Evolutionary conservation across 139 green algal species (phyloP).

Genomic region (Yamagishiella unicocca): DNA sequence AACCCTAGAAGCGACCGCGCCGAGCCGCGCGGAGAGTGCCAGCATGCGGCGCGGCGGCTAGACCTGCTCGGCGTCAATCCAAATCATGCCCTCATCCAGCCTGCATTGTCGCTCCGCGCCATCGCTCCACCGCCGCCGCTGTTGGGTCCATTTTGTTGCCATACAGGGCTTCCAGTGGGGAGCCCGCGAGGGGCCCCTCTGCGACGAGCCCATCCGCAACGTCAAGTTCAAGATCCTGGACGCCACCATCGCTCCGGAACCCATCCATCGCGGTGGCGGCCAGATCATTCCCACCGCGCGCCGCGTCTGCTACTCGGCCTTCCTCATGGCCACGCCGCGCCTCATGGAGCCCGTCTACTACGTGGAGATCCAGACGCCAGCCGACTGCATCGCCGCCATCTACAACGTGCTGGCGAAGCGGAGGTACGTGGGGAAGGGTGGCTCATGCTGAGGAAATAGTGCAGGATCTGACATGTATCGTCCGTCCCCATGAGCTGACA

Average conservation of each 20-base stretch:
- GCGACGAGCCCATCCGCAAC: slow-evolving; percentile 98
- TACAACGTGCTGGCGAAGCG: slow-evolving; percentile 97
- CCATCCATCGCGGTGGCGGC: slow-evolving; percentile 90
- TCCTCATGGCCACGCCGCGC: slow-evolving; percentile 97
- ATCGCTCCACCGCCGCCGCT: too few relatives aligned
- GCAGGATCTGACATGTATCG: too few relatives aligned
- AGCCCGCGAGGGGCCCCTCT: slow-evolving; percentile 95
- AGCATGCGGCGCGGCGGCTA: too few relatives aligned
- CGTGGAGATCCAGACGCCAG: slow-evolving; percentile 78
- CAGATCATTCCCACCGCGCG: slow-evolving; percentile 94
- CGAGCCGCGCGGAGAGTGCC: too few relatives aligned
- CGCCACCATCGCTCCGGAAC: slow-evolving; percentile 77
- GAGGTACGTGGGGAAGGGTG: slow-evolving; percentile 10
- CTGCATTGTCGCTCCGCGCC: too few relatives aligned
- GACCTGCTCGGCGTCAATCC: too few relatives aligned
- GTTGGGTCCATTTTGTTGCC: not conserved
- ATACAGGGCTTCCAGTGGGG: slow-evolving; percentile 82
- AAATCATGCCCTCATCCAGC: too few relatives aligned
- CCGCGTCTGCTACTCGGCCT: slow-evolving; percentile 94
- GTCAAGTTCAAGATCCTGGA: slow-evolving; percentile 96
- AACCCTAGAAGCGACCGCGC: too few relatives aligned
- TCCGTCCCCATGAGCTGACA: too few relatives aligned
- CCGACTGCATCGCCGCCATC: slow-evolving; percentile 96
- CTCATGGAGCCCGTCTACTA: slow-evolving; percentile 95
- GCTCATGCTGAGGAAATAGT: too few relatives aligned